Evolutionary conservation across 2,329 filamentous ascomycete species (phyloP), one percentile per base, ranked within the genome.

Genomic region (Ilyonectria robusta): DNA sequence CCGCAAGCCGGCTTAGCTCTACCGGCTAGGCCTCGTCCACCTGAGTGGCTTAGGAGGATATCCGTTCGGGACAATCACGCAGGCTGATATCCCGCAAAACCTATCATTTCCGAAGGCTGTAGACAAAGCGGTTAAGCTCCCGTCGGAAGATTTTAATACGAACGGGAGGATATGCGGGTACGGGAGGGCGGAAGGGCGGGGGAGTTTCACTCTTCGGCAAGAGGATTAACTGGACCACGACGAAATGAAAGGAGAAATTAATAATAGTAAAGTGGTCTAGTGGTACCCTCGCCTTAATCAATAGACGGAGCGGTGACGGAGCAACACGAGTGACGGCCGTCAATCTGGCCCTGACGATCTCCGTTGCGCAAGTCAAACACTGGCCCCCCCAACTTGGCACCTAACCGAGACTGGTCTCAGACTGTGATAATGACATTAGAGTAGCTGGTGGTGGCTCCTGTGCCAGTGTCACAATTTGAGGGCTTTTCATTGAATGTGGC

Each of bases 341-440:
- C n/a, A 55, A 46, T 61, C 26, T 51, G 31, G 26, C n/a, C 59
- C 59, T 61, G 59, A 55, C 69, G 29, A 51, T 65, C 31, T 53
- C 65, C 65, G 69, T 68, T 66, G 64, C 37, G 29, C 68, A 65
- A 70, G 65, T 67, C 61, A 60, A 40, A 65, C 50, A 44, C 21
- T 65, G 53, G 59, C 55, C 59, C 53, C 59, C 19, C 56, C 50
- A 69, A 17, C 47, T 61, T 71, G 61, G 60, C 66, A 53, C 51
- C 50, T 57, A 75, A 50, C 73, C 70, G 71, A 75, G 73, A 75
- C 57, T 29, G 11, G 51, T 66, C 23, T 66, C 53, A 47, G 35
- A 29, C 11, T 7, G 6, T 17, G 23, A 17, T 10, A 48, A 26
- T 47, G 10, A 33, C 11, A 19, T 21, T 55, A n/a, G 31, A 29